A percentile compares a stretch with the other conserved stretches of the same genome.
phyloP scores from a whole-genome alignment of 352 stramenopile genomes.

The Phytophthora uliginosa region DNA sequence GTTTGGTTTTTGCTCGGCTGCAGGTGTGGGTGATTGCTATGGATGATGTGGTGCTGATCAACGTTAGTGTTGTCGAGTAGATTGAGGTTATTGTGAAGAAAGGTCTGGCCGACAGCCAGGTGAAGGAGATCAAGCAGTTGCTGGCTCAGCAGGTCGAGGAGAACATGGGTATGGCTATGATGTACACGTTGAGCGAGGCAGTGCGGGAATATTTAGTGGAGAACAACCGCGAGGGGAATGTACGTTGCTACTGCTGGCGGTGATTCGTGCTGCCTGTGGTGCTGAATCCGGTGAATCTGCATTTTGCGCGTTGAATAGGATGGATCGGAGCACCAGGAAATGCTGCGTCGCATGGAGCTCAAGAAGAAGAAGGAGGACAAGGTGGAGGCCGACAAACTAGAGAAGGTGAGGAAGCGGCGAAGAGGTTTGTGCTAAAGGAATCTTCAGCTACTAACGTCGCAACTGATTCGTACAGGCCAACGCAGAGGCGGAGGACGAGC shows the following conservation, averaged over 20 bases:
- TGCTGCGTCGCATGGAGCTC: conserved; percentile 86
- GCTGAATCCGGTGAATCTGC: conserved; percentile 17
- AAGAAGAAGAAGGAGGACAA: conserved; percentile 86
- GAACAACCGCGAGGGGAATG: conserved; percentile 89
- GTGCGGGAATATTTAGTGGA: conserved; percentile 89
- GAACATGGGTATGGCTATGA: conserved; percentile 91
- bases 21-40: background rate
- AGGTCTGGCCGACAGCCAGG: conserved; percentile 78
- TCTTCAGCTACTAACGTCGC: conserved; percentile 21
- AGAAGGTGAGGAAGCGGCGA: conserved; percentile 39
- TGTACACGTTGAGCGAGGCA: conserved; percentile 88
- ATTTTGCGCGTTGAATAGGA: conserved; percentile 49
- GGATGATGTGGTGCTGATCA: background rate
- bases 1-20: background rate
- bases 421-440: background rate
- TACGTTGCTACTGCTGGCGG: conserved; percentile 33
- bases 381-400: conserved; percentile 59
- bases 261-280: background rate
- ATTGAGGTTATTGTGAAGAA: conserved; percentile 85
- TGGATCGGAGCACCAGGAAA: conserved; percentile 91
- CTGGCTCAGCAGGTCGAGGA: conserved; percentile 75
- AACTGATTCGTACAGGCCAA: conserved; percentile 34
- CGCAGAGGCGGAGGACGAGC: conserved; percentile 33
- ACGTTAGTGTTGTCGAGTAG: conserved; percentile 22
- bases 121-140: conserved; percentile 82